Base-by-base conservation (phyloP, 352 stramenopile species). In the Lagenidium giganteum region DNA sequence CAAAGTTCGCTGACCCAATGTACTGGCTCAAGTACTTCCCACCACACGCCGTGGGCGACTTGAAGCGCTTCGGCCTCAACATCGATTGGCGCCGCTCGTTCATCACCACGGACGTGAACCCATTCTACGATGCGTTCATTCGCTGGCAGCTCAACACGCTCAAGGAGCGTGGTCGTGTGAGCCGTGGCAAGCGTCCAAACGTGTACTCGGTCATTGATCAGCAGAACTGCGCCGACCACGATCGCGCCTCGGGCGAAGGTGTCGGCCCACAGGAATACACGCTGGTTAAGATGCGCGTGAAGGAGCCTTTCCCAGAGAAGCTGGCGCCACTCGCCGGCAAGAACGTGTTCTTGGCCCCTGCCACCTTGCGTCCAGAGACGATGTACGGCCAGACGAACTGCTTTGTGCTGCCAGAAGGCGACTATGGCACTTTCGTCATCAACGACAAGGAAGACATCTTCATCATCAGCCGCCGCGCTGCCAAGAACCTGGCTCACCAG, bases 311-410 rank as follows among this genome's bases (percentile, higher is more conserved):
- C 57, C 75, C 83, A 18, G 70, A 79, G 32, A 90, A 89, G 47
- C 56, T 97, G 9, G 55, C 70, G 25, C 27, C 75, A 6, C 70
- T 98, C 18, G 54, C 63, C 2, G 83, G 80, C 48, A 88, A 96
- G 58, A 92, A 93, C 36, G 91, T 99, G 11, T 99, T 93, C 67
- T 63, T 99, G 31, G 96, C 97, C 4, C 95, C 97, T 2, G 97
- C 97, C 5, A 99, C 97, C 25, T 81, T 99, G 25, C 91, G 97
- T 48, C 95, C 97, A 0, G 97, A 99, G 75, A 99, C 97, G 34
- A 99, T 99, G 92, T 98, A 99, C 64, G 97, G 97, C 38, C 97
- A 99, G 82, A 99, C 97, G 11, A 99, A 99, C 81, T 99, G 96
- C 83, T 99, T 99, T 58, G 95, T 99, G 51, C 81, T 99, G 30